Evolutionary conservation across 2,329 filamentous ascomycete species (phyloP), one percentile per base, ranked within the genome.

Genomic region (Thelonectria rubi): DNA sequence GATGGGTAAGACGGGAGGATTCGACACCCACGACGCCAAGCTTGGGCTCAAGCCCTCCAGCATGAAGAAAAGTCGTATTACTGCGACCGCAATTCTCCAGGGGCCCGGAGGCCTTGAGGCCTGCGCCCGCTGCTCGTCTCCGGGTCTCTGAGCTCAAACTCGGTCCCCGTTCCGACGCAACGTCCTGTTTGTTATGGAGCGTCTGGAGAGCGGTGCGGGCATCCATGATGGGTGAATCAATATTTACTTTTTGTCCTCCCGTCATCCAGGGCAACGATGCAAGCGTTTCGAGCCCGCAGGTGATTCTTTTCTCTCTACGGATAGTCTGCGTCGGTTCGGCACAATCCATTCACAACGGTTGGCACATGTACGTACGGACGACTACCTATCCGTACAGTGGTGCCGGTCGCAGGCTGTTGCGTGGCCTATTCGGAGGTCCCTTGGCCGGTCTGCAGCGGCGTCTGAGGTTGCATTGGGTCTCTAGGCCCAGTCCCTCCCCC

Each of bases 61-160:
- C 45, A 56, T 56, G 53, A 49, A 49, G 17, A 24, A 20, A 49
- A n/a, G 14, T 58, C 42, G 48, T 46, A 48, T 49, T 46, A 10
- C 37, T 46, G 32, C 40, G 40, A 51, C 34, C 20, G 20, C 52
- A 51, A 48, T 60, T 55, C 17, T 50, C 57, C 57, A 45, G 18
- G 15, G 8, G 26, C 26, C 26, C 26, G 34, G 34, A 37, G 34
- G 34, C 34, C 34, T 15, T 34, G 32, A 34, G 9, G 15, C 6
- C 34, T 45, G 53, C 12, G n/a, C 32, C 40, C 49, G 9, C 11
- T 32, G 24, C 40, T 14, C 6, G 37, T 17, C 34, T n/a, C n/a
- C n/a, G n/a, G n/a, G n/a, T n/a, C n/a, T n/a, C n/a, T n/a, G n/a
- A n/a, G n/a, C n/a, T 24, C 52, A 21, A 20, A 12, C 14, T 17